These are phyloP conservation scores for Sideroxylon spinosum DNA, from an alignment of 179 eudicot genomes.

Conservation along the genomic window DNA sequence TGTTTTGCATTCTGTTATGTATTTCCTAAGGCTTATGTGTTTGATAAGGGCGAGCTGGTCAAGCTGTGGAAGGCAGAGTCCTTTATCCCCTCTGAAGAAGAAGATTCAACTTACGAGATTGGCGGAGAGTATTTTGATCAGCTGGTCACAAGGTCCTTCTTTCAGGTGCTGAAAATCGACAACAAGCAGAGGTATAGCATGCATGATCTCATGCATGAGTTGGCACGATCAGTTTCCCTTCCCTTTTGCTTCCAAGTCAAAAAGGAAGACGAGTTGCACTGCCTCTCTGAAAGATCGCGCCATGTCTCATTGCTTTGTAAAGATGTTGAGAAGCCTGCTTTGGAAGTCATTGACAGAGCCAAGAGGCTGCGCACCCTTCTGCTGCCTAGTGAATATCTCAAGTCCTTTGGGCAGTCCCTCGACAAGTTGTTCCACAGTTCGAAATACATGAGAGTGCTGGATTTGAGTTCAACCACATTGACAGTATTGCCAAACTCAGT, in stretches of 20 bases:
- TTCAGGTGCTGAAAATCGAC: slow-evolving; percentile 22
- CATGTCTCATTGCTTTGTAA: slow-evolving; percentile 22
- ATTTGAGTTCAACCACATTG: slow-evolving; percentile 26
- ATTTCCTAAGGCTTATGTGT: slow-evolving; percentile 30
- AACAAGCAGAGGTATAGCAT: slow-evolving; percentile 22
- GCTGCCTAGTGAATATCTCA: slow-evolving; percentile 7
- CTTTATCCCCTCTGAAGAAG: slow-evolving; percentile 8
- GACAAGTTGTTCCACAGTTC: slow-evolving; percentile 15
- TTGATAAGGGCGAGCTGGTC: slow-evolving; percentile 19
- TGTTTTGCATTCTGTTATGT: slow-evolving; percentile 28
- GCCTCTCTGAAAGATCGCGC: slow-evolving; percentile 2
- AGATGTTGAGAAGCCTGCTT: slow-evolving; percentile 17
- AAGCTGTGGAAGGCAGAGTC: slow-evolving; percentile 26
- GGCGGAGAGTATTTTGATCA: slow-evolving; percentile 22
- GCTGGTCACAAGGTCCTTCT: slow-evolving; percentile 25
- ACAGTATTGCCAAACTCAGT: slow-evolving; percentile 25
- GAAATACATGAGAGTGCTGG: slow-evolving; percentile 22
- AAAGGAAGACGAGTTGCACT: background rate
- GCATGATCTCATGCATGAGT: slow-evolving; percentile 32
- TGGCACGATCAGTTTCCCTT: slow-evolving; percentile 26
- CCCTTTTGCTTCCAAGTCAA: slow-evolving; percentile 14
- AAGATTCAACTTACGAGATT: slow-evolving; percentile 18
- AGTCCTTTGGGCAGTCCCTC: slow-evolving; percentile 20
- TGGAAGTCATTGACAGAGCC: slow-evolving; percentile 15
- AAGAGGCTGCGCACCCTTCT: slow-evolving; percentile 25